phyloP scores from a whole-genome alignment of 495 filamentous ascomycete species.

The Tuber calosporum region DNA sequence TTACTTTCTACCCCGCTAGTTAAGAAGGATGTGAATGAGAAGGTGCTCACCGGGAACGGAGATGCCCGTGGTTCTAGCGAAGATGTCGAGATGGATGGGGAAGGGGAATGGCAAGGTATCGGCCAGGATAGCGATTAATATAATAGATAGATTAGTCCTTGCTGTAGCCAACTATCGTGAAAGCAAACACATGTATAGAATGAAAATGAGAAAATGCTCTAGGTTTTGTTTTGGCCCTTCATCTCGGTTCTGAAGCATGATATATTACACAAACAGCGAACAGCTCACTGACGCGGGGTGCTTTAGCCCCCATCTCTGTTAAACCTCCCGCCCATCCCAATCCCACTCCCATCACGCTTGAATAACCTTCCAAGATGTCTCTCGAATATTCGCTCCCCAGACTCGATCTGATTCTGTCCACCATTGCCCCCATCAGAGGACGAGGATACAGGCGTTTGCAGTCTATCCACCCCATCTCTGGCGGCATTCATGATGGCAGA shows the following conservation, averaged over 20 bases:
- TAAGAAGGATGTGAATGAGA: background rate
- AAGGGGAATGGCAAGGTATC: slow-evolving; percentile 32
- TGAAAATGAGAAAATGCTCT: background rate
- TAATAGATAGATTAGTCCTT: background rate
- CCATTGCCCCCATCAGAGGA: slow-evolving; percentile 41
- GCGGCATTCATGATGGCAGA: slow-evolving; percentile 71
- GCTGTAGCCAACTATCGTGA: background rate
- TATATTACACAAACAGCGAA: slow-evolving; percentile 15
- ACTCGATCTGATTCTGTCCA: slow-evolving; percentile 41
- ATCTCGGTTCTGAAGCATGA: background rate
- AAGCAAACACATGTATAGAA: background rate
- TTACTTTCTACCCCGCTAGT: slow-evolving; percentile 45
- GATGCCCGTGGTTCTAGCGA: slow-evolving; percentile 12
- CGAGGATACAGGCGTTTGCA: slow-evolving; percentile 57
- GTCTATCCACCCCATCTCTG: slow-evolving; percentile 80
- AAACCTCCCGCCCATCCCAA: slow-evolving; percentile 68
- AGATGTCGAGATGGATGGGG: slow-evolving; percentile 32
- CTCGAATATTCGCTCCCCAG: slow-evolving; percentile 87
- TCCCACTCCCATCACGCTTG: slow-evolving; percentile 65
- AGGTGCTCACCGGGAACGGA: slow-evolving; percentile 3
- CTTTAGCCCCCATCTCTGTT: slow-evolving; percentile 40
- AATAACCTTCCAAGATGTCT: slow-evolving; percentile 92
- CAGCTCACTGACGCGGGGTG: background rate
- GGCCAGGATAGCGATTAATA: slow-evolving; percentile 16
- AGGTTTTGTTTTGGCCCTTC: background rate